Evolutionary conservation across 805 yeast genomes (phyloP), one percentile per base, ranked within the genome.

Genomic region (Myxozyma kluyveri): DNA sequence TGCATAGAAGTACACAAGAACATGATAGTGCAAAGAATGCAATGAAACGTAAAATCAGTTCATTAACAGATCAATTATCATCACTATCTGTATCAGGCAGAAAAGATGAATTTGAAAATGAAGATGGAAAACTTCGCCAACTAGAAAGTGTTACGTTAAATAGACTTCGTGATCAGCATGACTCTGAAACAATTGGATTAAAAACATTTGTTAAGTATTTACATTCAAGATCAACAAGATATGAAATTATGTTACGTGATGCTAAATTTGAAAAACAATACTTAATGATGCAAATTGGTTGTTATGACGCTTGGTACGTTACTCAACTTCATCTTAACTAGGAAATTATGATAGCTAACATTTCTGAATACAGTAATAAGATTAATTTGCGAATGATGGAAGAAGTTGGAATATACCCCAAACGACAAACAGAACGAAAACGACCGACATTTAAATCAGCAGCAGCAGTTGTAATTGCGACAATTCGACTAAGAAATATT

Each of bases 261-360:
- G 63, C 68, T 24, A 54, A 56, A 37, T 69, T 69, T 47, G 55
- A 68, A 60, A 69, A 69, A 45, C 39, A 52, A 23, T 68, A 65
- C 46, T 61, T 68, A 37, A 47, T 63, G 52, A 38, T 60, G 44
- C 63, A 63, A 45, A 61, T 69, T 32, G 57, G 60, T 35, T 58
- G 63, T 35, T 66, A 63, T 45, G 64, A 67, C 50, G 53, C 68
- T 6, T 59, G 56, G 56, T 47, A 44, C n/a, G 58, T 32, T 7
- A 21, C n/a, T 12, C 14, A n/a, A 10, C 24, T 7, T 29, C 39
- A 10, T 32, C 29, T 32, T 32, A 29, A 24, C 33, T 21, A 21
- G 27, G 2, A 21, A n/a, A 43, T n/a, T 6, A 22, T 37, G 10
- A 17, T 21, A 29, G 18, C 47, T 43, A 48, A 45, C 43, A 22